A percentile compares a stretch with the other conserved stretches of the same genome.
These are phyloP conservation scores for Clavispora carvajalis DNA, from an alignment of 805 yeast genomes.

Conservation along the genomic window DNA sequence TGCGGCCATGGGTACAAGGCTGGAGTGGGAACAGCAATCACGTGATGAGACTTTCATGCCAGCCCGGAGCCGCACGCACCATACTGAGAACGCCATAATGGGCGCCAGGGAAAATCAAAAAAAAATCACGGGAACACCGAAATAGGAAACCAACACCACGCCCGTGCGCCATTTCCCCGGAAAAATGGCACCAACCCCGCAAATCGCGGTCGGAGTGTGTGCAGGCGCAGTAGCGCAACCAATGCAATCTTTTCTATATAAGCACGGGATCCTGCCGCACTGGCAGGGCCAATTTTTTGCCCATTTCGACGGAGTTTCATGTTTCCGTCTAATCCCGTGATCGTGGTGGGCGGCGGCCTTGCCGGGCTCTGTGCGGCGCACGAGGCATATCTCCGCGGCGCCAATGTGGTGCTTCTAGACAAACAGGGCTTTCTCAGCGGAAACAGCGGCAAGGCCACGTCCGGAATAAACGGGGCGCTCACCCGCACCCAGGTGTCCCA, in stretches of 20 bases:
- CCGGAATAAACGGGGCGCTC: conserved; percentile 69
- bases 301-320: background rate
- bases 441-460: conserved; percentile 62
- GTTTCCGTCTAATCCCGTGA: conserved; percentile 29
- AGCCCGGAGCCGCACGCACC: too few relatives aligned
- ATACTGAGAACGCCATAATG: too few relatives aligned
- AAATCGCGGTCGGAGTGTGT: background rate
- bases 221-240: too few relatives aligned
- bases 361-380: conserved; percentile 63
- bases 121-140: too few relatives aligned
- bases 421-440: conserved; percentile 60
- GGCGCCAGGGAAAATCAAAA: too few relatives aligned
- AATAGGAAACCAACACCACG: too few relatives aligned
- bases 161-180: too few relatives aligned
- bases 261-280: too few relatives aligned
- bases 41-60: too few relatives aligned
- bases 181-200: background rate
- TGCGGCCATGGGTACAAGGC: too few relatives aligned
- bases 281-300: background rate
- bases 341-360: conserved; percentile 61
- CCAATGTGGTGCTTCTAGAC: conserved; percentile 49
- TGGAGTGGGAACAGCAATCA: too few relatives aligned
- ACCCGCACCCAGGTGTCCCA: conserved; percentile 54
- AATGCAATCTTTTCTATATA: too few relatives aligned
- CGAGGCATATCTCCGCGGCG: conserved; percentile 49